phyloP scores from a whole-genome alignment of 768 basidiomycete species.

The Pholiota conissans region DNA sequence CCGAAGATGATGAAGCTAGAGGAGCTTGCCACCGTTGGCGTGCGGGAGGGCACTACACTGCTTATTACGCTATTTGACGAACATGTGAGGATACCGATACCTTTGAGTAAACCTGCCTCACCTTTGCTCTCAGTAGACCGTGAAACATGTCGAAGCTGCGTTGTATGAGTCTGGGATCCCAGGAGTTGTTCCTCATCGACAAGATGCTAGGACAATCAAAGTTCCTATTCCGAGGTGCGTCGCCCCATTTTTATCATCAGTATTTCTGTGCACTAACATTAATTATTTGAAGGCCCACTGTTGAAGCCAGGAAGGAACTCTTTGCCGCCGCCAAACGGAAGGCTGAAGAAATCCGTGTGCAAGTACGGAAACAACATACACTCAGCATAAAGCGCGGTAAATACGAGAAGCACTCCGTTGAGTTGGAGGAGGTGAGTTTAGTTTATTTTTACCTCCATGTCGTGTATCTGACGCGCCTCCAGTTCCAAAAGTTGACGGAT shows the following conservation, averaged over 20 bases:
- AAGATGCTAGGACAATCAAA: constrained; percentile 71
- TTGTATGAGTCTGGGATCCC: constrained; percentile 77
- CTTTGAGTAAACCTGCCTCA: constrained; percentile 12
- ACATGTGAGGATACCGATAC: constrained; percentile 48
- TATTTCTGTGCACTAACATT: not conserved
- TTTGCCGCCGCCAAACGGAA: constrained; percentile 56
- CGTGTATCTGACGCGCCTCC: not conserved
- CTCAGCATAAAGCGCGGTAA: constrained; percentile 67
- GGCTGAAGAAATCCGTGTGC: constrained; percentile 75
- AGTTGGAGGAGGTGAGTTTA: constrained; percentile 63
- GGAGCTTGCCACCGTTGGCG: constrained; percentile 78
- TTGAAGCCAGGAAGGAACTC: constrained; percentile 64
- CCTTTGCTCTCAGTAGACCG: constrained; percentile 50
- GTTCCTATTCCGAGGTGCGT: constrained; percentile 79
- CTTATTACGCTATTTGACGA: constrained; percentile 80
- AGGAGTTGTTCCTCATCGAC: constrained; percentile 67
- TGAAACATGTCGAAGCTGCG: constrained; percentile 74
- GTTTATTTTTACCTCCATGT: not conserved
- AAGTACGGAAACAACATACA: constrained; percentile 72
- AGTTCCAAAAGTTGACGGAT: constrained; percentile 80
- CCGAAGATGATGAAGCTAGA: constrained; percentile 49
- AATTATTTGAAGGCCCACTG: constrained; percentile 52
- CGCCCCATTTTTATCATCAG: too few relatives aligned
- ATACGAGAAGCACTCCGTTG: constrained; percentile 66
- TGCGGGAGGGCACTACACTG: constrained; percentile 73